phyloP scores from a whole-genome alignment of 306 rosid species.

The Castanospermum australe region DNA sequence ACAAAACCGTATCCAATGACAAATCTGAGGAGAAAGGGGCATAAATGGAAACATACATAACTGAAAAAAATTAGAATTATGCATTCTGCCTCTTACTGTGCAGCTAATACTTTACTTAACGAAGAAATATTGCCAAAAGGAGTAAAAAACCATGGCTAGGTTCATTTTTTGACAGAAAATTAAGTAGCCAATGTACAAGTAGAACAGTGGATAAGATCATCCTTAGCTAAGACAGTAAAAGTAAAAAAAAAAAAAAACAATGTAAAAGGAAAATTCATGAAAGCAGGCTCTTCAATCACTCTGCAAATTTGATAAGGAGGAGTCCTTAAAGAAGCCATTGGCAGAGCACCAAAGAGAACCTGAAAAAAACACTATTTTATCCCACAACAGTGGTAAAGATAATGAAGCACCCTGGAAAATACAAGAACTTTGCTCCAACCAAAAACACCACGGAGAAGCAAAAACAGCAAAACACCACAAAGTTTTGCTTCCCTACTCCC shows the following conservation, averaged over 20 bases:
- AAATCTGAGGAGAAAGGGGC: not conserved
- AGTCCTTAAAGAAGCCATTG: not conserved
- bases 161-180: too few relatives aligned
- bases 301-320: not conserved
- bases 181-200: too few relatives aligned
- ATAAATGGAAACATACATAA: not conserved
- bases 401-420: not conserved
- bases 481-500: not conserved
- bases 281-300: not conserved
- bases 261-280: too few relatives aligned
- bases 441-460: not conserved
- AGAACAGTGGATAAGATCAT: too few relatives aligned
- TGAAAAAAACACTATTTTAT: too few relatives aligned
- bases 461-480: not conserved
- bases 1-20: not conserved
- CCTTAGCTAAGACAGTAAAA: too few relatives aligned
- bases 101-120: not conserved
- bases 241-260: too few relatives aligned
- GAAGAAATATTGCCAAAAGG: too few relatives aligned
- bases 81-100: not conserved
- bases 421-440: not conserved
- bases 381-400: not conserved
- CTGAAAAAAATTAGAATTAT: not conserved
- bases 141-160: too few relatives aligned
- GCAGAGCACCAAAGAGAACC: too few relatives aligned